A percentile compares a stretch with the other conserved stretches of the same genome.
Conservation (phyloP, 2,329 filamentous ascomycete genomes). For the Paecilomyces variotii region DNA sequence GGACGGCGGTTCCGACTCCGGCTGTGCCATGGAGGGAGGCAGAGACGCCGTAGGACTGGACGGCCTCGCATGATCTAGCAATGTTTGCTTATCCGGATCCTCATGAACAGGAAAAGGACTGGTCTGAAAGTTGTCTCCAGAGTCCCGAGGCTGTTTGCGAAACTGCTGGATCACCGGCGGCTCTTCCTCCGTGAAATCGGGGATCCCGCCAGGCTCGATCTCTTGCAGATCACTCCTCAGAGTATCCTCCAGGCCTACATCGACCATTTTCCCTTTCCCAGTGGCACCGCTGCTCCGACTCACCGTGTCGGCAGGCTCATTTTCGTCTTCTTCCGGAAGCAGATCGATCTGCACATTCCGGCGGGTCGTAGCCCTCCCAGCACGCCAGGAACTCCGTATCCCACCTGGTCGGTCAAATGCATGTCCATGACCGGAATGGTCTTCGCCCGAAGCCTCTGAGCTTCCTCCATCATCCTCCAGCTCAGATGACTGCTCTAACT, state of each 20-base stretch:
- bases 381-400: slow-evolving; percentile 51
- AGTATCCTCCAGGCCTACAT: slow-evolving; percentile 71
- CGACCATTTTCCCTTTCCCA: slow-evolving; percentile 65
- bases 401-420: slow-evolving; percentile 39
- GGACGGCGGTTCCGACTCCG: slow-evolving; percentile 61
- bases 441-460: slow-evolving; percentile 50
- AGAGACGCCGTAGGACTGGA: slow-evolving; percentile 45
- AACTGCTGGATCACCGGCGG: slow-evolving; percentile 50
- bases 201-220: slow-evolving; percentile 33
- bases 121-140: slow-evolving; percentile 26
- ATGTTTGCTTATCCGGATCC: slow-evolving; percentile 45
- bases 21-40: slow-evolving; percentile 49
- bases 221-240: slow-evolving; percentile 39
- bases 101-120: slow-evolving; percentile 40
- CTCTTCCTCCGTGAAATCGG: slow-evolving; percentile 38
- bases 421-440: slow-evolving; percentile 28
- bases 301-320: slow-evolving; percentile 20
- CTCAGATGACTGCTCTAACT: slow-evolving; percentile 77
- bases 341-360: slow-evolving; percentile 29
- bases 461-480: slow-evolving; percentile 62
- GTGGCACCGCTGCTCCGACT: slow-evolving; percentile 39
- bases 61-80: slow-evolving; percentile 37
- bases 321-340: slow-evolving; percentile 26
- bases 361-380: slow-evolving; percentile 35
- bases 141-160: slow-evolving; percentile 35